Evolutionary conservation across 345 rosid genomes (phyloP).

Genomic region (Physaria fendleri): DNA sequence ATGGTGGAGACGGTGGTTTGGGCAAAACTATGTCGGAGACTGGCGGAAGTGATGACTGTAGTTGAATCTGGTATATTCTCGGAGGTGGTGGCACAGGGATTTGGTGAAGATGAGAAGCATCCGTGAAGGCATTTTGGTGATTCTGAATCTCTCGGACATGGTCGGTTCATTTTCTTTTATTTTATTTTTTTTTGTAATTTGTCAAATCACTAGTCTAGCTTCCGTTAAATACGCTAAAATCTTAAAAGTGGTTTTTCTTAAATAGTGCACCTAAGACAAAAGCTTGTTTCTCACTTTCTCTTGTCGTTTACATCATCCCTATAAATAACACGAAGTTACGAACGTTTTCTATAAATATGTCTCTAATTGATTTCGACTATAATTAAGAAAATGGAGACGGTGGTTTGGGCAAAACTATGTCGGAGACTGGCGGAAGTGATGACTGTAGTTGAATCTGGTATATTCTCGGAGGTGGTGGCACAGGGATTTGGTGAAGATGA

Average conservation of each 20-base stretch:
- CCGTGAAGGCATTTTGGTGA: constrained; percentile 45
- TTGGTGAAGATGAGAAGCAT: constrained; percentile 48
- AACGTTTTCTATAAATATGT: too few species aligned
- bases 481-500: constrained; percentile 31
- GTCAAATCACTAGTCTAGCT: neutral
- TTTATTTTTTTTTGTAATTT: neutral
- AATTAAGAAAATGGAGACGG: constrained; percentile 30
- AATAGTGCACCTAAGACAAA: constrained; percentile 21
- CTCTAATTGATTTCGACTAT: too few species aligned
- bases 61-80: constrained; percentile 31
- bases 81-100: constrained; percentile 23
- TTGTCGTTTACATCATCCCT: neutral
- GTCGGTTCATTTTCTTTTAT: constrained; percentile 36
- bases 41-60: constrained; percentile 45
- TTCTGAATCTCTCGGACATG: constrained; percentile 37
- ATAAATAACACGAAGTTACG: too few species aligned
- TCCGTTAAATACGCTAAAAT: constrained; percentile 15
- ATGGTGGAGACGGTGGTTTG: constrained; percentile 51
- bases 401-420: constrained; percentile 51
- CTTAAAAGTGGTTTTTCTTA: neutral
- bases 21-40: constrained; percentile 57
- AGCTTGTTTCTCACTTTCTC: constrained; percentile 17
- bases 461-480: constrained; percentile 29
- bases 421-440: constrained; percentile 58
- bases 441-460: constrained; percentile 25